These are phyloP conservation scores for Penicillium brasilianum DNA, from an alignment of 2,329 filamentous ascomycete species.

Conservation along the genomic window DNA sequence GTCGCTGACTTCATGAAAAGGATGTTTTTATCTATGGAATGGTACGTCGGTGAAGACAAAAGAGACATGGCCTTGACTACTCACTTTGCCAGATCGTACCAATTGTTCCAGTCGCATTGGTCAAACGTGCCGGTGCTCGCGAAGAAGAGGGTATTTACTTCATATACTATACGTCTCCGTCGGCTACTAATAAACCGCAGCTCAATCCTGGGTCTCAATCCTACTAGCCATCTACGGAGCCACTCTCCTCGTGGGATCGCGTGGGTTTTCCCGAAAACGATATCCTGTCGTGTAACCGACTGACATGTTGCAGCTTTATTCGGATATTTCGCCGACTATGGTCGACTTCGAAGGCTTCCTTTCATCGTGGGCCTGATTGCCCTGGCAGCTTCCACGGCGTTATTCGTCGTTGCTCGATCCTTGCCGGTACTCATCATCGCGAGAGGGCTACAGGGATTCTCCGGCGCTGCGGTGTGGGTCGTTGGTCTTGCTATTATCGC, in stretches of 20 bases:
- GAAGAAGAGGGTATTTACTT: conserved; percentile 46
- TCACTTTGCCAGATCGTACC: conserved; percentile 61
- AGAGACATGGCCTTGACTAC: background rate
- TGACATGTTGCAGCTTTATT: conserved; percentile 15
- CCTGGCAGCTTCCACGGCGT: conserved; percentile 58
- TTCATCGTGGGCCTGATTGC: conserved; percentile 63
- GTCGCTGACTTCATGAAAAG: conserved; percentile 26
- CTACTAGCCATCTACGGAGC: conserved; percentile 73
- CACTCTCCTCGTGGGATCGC: conserved; percentile 60
- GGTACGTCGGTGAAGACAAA: conserved; percentile 24
- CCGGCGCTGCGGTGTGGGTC: conserved; percentile 65
- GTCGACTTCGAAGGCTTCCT: conserved; percentile 58
- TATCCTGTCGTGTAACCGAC: background rate
- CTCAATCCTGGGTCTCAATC: conserved; percentile 73
- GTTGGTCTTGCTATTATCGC: conserved; percentile 63
- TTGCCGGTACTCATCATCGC: conserved; percentile 57
- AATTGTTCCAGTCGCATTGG: conserved; percentile 70
- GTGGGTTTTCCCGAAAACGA: conserved; percentile 24
- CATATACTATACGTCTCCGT: background rate
- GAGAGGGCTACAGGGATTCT: conserved; percentile 62
- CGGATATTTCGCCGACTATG: conserved; percentile 50
- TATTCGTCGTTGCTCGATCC: conserved; percentile 58
- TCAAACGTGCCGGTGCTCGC: conserved; percentile 32
- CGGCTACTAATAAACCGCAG: conserved; percentile 27
- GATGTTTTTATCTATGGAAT: conserved; percentile 50